Base-by-base conservation (phyloP, 805 yeast genomes). In the Metschnikowia lachancei region DNA sequence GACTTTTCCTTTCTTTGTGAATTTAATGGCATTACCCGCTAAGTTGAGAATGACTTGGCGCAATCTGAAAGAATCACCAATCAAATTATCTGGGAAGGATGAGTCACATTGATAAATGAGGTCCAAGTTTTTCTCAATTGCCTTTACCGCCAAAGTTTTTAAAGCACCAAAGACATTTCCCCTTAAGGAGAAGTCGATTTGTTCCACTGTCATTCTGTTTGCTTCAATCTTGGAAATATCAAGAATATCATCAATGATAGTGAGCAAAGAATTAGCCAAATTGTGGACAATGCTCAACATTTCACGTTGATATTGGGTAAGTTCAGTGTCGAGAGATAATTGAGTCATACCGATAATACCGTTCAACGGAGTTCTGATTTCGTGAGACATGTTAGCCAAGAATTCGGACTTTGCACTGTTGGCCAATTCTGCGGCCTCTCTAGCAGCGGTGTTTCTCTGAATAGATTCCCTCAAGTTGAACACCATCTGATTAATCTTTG, bases 301-400 rank as follows among this genome's bases (percentile, higher is more conserved):
- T 67, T 88, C 96, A 52, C 96, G 78, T 66, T 88, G 96, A 60
- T 88, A 88, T 66, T 88, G 96, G 9, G 95, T 87, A 53, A 88
- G 75, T 59, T 88, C 95, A 0, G 96, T 88, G 54, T 88, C 96
- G 46, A 88, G 74, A 1, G 96, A 86, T 56, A 88, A 70, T 64
- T 88, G 96, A 3, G 96, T 88, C 92, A 88, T 88, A 61, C 95
- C 95, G 57, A 88, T 85, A 39, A 88, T 88, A 71, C 96, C 96
- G 65, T 88, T 88, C 81, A 88, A 84, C 17, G 96, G 96, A 2
- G 96, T 88, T 64, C 96, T 75, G 59, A 88, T 85, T 64, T 88
- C 96, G 55, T 72, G 76, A 5, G 92, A 85, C 77, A 86, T 88
- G 60, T 88, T 88, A 39, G 95, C 95, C 67, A 88, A 75, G 63